Conservation (phyloP, 805 yeast genomes). For the Zygosaccharomyces kombuchaensis region DNA sequence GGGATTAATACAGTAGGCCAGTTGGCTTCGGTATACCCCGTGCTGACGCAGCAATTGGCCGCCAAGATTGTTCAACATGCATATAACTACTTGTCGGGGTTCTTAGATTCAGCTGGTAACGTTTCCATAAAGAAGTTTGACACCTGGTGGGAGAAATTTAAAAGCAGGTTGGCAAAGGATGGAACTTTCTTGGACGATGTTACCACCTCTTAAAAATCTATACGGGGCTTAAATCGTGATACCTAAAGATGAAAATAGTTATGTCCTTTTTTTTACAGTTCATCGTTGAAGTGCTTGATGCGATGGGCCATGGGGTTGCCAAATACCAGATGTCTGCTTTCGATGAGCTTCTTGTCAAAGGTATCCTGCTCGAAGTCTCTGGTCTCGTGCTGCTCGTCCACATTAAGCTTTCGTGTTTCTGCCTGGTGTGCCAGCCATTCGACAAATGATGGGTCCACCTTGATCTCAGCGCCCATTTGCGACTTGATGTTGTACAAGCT, state of each 20-base stretch:
- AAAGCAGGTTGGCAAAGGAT: conserved; percentile 65
- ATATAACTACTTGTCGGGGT: conserved; percentile 85
- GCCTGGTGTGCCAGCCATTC: conserved; percentile 58
- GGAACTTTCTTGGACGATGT: conserved; percentile 70
- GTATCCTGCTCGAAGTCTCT: conserved; percentile 34
- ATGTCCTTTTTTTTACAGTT: conserved; percentile 32
- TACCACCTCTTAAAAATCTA: conserved; percentile 21
- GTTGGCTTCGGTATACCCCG: conserved; percentile 37
- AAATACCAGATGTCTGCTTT: conserved; percentile 60
- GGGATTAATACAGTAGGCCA: conserved; percentile 29
- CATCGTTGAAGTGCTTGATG: conserved; percentile 49
- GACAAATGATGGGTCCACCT: conserved; percentile 44
- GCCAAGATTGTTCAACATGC: conserved; percentile 89
- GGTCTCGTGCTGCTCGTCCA: conserved; percentile 23
- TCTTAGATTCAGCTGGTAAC: conserved; percentile 70
- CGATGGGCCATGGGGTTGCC: conserved; percentile 74
- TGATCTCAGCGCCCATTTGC: conserved; percentile 30
- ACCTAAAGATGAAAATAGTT: neutral
- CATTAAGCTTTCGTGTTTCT: conserved; percentile 28
- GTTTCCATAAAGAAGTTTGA: conserved; percentile 87
- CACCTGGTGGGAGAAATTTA: conserved; percentile 94
- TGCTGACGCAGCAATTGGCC: conserved; percentile 59
- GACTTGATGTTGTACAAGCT: conserved; percentile 36
- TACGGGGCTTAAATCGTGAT: conserved; percentile 1
- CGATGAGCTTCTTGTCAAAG: conserved; percentile 40